Evolutionary conservation across 116 monocot genomes (phyloP), one percentile per base, ranked within the genome.

Genomic region (Dioscorea cayenensis): DNA sequence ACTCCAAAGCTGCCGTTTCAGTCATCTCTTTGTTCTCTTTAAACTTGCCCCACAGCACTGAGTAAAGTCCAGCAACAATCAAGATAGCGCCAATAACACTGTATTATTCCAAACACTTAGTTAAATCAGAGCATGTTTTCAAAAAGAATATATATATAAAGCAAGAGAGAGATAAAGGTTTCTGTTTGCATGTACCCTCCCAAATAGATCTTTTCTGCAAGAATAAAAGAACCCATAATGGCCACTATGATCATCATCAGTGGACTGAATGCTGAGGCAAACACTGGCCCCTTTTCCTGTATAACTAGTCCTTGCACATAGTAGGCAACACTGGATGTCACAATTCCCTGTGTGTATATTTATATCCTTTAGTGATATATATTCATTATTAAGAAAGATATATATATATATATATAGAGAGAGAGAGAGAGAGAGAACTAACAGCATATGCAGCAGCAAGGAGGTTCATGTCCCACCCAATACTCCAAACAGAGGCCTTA

Each of bases 231-330:
- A 17, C 93, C 96, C 93, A 93, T 84, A 67, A 90, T 77, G 38
- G 96, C 96, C n/a, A 96, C 96, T 75, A 93, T 68, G 72, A 96
- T 93, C 93, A 96, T 92, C 96, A 96, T 96, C 48, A 96, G 81
- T 65, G 96, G 96, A 60, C 93, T 90, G 79, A 96, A 96, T 11
- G 90, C 93, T 21, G 96, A 84, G 20, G 90, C 96, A 77, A 96
- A 96, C 6, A 96, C 93, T 9, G 96, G 96, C 4, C 96, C 93
- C 67, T 60, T 86, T 63, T 74, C 75, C 66, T 92, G 77, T 59
- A 96, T 88, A 22, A 96, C 96, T 28, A 92, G 71, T n/a, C 92
- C 92, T 77, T 92, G 92, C 1, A 96, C 92, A 77, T 92, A 92
- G 77, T 92, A 96, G 6, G 92, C 92, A 62, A 96, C 83, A 77